These are phyloP conservation scores for Aureobasidium namibiae DNA, from an alignment of 2,329 filamentous ascomycete genomes.

Conservation along the genomic window DNA sequence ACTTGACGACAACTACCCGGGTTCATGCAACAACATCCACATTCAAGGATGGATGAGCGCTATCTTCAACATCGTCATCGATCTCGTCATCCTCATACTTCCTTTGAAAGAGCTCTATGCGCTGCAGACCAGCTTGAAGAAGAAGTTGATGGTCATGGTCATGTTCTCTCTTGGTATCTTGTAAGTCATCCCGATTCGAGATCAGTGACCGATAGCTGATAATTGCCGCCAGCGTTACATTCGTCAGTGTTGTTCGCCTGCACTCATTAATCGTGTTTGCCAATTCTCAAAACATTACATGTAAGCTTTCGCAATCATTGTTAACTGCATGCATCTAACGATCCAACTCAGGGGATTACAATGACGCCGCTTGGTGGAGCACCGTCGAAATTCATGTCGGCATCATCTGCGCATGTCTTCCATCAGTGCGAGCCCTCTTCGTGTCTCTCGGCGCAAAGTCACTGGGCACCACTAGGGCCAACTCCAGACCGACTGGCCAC, in stretches of 20 bases:
- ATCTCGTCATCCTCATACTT: conserved; percentile 15
- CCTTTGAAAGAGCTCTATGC: conserved; percentile 13
- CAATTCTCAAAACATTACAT: conserved; percentile 12
- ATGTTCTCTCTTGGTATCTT: conserved; percentile 17
- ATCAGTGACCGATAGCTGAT: neutral
- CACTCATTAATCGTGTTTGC: conserved; percentile 14
- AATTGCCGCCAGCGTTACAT: conserved; percentile 11
- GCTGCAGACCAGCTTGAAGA: conserved; percentile 13
- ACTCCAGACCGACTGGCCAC: neutral
- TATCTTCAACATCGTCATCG: conserved; percentile 15
- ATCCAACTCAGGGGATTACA: conserved; percentile 5
- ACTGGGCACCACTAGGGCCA: neutral
- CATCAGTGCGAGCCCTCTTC: conserved; percentile 16
- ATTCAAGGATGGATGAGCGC: conserved; percentile 14
- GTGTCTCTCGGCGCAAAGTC: conserved; percentile 10
- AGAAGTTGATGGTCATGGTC: conserved; percentile 13
- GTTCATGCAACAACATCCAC: conserved; percentile 9
- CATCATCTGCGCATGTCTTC: conserved; percentile 17
- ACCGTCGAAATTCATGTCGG: conserved; percentile 15
- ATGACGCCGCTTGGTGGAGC: conserved; percentile 15
- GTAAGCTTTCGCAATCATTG: neutral
- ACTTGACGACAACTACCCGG: neutral
- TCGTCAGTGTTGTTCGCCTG: conserved; percentile 17
- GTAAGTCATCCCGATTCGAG: conserved; percentile 5
- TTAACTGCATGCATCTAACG: neutral